A percentile compares a stretch with the other conserved stretches of the same genome.
Conservation (phyloP, 1,284 basidiomycete species). For the Anthracocystis walkeri region DNA sequence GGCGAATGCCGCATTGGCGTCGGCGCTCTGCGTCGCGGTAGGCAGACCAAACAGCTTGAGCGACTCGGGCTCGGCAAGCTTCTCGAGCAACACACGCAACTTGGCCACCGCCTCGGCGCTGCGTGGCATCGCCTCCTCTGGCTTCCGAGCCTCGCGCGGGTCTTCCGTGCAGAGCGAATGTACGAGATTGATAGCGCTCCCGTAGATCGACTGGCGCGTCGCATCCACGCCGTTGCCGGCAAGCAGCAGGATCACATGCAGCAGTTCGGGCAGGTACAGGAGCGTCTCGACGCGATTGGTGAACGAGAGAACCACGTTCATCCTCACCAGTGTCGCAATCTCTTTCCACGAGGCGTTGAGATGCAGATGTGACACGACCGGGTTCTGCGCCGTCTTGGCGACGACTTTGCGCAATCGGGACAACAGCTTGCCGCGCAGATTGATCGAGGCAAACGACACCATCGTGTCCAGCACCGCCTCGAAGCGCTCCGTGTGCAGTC, state of each 20-base stretch:
- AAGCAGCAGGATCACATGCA: conserved; percentile 63
- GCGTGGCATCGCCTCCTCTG: conserved; percentile 43
- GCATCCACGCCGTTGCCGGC: conserved; percentile 63
- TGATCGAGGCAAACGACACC: conserved; percentile 65
- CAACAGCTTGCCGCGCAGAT: conserved; percentile 63
- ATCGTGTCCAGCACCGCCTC: conserved; percentile 66
- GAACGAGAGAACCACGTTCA: conserved; percentile 67
- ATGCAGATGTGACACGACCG: conserved; percentile 56
- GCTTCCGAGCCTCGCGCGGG: conserved; percentile 49
- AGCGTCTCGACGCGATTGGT: conserved; percentile 62
- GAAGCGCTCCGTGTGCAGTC: conserved; percentile 62
- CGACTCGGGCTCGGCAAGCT: conserved; percentile 55
- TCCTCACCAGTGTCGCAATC: conserved; percentile 63
- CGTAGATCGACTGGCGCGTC: conserved; percentile 59
- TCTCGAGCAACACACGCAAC: conserved; percentile 52
- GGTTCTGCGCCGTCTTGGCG: conserved; percentile 63
- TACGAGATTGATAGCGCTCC: conserved; percentile 64
- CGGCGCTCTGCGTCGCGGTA: conserved; percentile 16
- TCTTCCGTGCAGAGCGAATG: conserved; percentile 67
- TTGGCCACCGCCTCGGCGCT: conserved; percentile 43
- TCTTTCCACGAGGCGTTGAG: conserved; percentile 65
- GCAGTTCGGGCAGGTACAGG: conserved; percentile 61
- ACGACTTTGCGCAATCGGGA: conserved; percentile 62
- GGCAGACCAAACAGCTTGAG: conserved; percentile 60
- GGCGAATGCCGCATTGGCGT: conserved; percentile 34